phyloP scores from a whole-genome alignment of 495 filamentous ascomycete species.

The Entonaema liquescens region DNA sequence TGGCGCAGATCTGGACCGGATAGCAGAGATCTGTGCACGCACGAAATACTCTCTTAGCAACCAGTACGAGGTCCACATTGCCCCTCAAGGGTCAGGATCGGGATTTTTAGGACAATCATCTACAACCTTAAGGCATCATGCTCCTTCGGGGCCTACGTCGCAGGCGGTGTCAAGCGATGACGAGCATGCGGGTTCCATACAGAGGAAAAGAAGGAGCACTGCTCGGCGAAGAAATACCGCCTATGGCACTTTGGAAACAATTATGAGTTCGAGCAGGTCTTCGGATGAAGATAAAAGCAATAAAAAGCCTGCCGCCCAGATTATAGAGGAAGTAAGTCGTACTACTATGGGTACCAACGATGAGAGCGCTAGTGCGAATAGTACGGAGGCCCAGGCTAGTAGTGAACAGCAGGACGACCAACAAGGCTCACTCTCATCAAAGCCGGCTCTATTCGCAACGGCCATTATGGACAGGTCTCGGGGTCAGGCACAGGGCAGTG shows the following conservation, averaged over 20 bases:
- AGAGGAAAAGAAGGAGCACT: slow-evolving; percentile 42
- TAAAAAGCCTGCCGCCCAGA: slow-evolving; percentile 60
- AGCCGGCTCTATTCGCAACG: slow-evolving; percentile 56
- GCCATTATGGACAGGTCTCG: slow-evolving; percentile 55
- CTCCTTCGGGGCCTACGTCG: slow-evolving; percentile 53
- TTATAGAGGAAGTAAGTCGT: slow-evolving; percentile 60
- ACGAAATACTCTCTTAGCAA: slow-evolving; percentile 64
- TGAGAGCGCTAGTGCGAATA: slow-evolving; percentile 32
- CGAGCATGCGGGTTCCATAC: slow-evolving; percentile 44
- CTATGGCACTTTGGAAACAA: slow-evolving; percentile 64
- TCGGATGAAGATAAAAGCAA: slow-evolving; percentile 61
- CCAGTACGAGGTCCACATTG: slow-evolving; percentile 67
- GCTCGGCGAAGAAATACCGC: slow-evolving; percentile 56
- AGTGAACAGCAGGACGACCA: slow-evolving; percentile 26
- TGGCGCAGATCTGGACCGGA: slow-evolving; percentile 61
- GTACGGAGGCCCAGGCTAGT: slow-evolving; percentile 36
- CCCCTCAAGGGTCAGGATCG: slow-evolving; percentile 60
- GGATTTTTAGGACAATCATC: slow-evolving; percentile 41
- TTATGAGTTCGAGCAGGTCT: slow-evolving; percentile 65
- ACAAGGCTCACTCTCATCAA: slow-evolving; percentile 44
- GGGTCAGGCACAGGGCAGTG: slow-evolving; percentile 16
- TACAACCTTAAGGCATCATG: slow-evolving; percentile 31
- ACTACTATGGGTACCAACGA: slow-evolving; percentile 44
- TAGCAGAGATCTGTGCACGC: slow-evolving; percentile 66
- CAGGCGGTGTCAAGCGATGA: slow-evolving; percentile 61